Percentiles rank a stretch among this genome's conserved stretches.
phyloP scores from a whole-genome alignment of 73 alveolate genomes.

The Breviolum minutum region DNA sequence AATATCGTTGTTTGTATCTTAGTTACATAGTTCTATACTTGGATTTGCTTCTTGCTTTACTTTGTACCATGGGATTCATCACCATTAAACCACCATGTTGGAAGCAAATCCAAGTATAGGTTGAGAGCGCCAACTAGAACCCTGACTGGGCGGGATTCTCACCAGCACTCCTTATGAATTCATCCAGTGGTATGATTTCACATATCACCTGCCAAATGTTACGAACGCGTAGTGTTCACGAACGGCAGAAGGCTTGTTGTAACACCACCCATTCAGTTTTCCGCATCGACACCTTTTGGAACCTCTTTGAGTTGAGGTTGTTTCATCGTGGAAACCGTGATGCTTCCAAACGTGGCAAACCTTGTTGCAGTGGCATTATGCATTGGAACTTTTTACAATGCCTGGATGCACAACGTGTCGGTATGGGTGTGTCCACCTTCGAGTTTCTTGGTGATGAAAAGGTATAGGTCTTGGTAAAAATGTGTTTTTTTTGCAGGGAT shows the following conservation, averaged over 20 bases:
- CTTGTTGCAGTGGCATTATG: conserved; percentile 92
- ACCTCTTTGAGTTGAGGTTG: not conserved
- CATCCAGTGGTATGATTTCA: no score
- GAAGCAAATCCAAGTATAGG: no score
- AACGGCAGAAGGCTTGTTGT: not conserved
- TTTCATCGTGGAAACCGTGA: conserved; percentile 31
- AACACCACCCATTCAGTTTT: not conserved
- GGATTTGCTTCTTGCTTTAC: no score
- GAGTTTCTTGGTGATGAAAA: not conserved
- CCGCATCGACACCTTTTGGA: not conserved
- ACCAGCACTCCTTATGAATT: no score
- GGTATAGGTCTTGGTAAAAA: not conserved
- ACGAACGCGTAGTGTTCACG: not conserved
- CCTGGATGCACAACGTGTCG: conserved; percentile 52
- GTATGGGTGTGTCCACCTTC: conserved; percentile 7
- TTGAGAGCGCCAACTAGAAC: no score
- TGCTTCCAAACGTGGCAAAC: conserved; percentile 44
- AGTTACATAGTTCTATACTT: no score
- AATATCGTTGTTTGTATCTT: no score
- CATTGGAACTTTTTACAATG: conserved; percentile 92
- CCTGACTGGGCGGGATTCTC: no score
- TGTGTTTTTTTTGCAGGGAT: not conserved
- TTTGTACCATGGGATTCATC: no score
- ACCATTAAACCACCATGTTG: no score
- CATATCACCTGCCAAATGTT: no score